phyloP scores from a whole-genome alignment of 805 yeast species.

The Candida silvatica region DNA sequence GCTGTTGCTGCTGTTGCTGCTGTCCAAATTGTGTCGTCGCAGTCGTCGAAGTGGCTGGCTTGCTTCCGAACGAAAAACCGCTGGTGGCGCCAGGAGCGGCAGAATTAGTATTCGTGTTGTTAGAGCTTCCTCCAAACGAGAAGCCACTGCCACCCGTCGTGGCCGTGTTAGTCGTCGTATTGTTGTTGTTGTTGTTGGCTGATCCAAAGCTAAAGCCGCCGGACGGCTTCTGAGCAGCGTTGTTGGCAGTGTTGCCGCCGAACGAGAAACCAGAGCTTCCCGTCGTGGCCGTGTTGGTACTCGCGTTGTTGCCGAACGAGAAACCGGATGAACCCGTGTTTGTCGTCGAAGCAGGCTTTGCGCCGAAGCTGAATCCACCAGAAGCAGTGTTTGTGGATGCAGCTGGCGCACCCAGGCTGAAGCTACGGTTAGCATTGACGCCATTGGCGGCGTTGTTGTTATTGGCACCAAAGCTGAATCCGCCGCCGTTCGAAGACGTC shows the following conservation, averaged over 20 bases:
- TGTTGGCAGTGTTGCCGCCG: slow-evolving; percentile 11
- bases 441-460: background rate
- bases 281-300: background rate
- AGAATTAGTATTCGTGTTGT: background rate
- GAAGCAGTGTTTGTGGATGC: slow-evolving; percentile 2
- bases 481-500: background rate
- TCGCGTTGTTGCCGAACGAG: slow-evolving; percentile 2
- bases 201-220: slow-evolving; percentile 3
- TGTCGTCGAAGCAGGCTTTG: slow-evolving; percentile 6
- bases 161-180: background rate
- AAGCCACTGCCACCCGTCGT: slow-evolving; percentile 5
- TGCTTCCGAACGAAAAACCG: slow-evolving; percentile 13
- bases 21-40: slow-evolving; percentile 17
- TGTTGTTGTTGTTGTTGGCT: slow-evolving; percentile 1
- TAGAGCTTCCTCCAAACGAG: slow-evolving; percentile 5
- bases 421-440: slow-evolving; percentile 1
- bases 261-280: slow-evolving; percentile 7
- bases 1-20: slow-evolving; percentile 11
- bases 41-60: slow-evolving; percentile 1
- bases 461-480: slow-evolving; percentile 2
- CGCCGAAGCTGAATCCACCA: slow-evolving; percentile 3
- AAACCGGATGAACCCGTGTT: too few relatives aligned
- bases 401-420: background rate
- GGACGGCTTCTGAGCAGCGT: background rate
- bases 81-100: slow-evolving; percentile 9